phyloP scores from a whole-genome alignment of 805 yeast species.

The Candida ovalis region DNA sequence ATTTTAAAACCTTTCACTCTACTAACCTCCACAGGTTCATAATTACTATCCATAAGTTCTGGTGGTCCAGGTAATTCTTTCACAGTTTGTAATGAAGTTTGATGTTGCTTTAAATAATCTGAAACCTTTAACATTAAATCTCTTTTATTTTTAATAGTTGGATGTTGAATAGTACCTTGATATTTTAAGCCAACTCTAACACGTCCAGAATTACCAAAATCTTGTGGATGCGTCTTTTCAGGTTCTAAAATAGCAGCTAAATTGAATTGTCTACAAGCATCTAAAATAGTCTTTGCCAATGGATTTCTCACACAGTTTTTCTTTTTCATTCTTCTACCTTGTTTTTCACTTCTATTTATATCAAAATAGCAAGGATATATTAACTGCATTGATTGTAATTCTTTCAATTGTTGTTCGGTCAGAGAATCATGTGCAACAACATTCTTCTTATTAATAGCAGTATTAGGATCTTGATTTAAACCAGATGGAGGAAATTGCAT shows the following conservation, averaged over 20 bases:
- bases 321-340: conserved; percentile 78
- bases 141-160: conserved; percentile 52
- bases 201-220: conserved; percentile 97
- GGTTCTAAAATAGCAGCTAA: conserved; percentile 55
- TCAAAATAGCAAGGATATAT: conserved; percentile 94
- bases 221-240: conserved; percentile 91
- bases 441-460: conserved; percentile 12
- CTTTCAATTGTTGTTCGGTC: conserved; percentile 54
- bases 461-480: conserved; percentile 5
- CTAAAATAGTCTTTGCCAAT: conserved; percentile 74
- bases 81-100: conserved; percentile 63
- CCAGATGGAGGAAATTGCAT: conserved; percentile 31
- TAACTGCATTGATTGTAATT: conserved; percentile 65
- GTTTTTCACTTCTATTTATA: conserved; percentile 60
- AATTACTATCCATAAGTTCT: conserved; percentile 44
- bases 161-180: conserved; percentile 39
- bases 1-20: conserved; percentile 81
- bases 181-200: conserved; percentile 67
- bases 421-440: conserved; percentile 27
- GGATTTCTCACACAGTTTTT: conserved; percentile 82
- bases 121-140: conserved; percentile 59
- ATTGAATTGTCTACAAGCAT: conserved; percentile 47
- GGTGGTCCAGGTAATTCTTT: conserved; percentile 64
- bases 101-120: conserved; percentile 57
- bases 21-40: conserved; percentile 60